Base-by-base conservation (phyloP, 768 basidiomycete genomes). In the Trametes cingulata region DNA sequence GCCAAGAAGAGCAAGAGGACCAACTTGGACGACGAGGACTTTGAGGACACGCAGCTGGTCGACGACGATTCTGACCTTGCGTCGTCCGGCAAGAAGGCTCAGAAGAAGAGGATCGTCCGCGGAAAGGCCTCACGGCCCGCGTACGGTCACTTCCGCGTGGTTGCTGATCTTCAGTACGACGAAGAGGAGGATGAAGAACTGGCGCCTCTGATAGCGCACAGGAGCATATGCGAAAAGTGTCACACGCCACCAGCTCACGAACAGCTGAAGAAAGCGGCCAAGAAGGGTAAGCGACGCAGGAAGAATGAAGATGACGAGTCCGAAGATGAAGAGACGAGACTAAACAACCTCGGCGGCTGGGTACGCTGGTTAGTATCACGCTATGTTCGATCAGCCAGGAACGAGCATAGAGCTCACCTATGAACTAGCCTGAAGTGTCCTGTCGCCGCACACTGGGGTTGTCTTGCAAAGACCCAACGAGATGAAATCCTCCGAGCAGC, bases 381-480 rank as follows among this genome's bases (percentile, higher is more conserved):
- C 33, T 17, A 42, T 29, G 43, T 19, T 54, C 6, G 42, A 43
- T 46, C 43, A 14, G 39, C 39, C 4, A 13, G n/a, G 39, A 40
- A 15, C n/a, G 14, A 6, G 14, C 39, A 40, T 13, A 40, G 5
- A 22, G 47, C 39, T 53, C 17, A 59, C 53, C 14, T 8, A 3
- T 55, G 14, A 24, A 70, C 9, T 71, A 93, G 91, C 69, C 78
- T 91, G 41, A 88, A 85, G 70, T 95, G 92, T 61, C 87, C 90
- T 14, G 84, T 92, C 43, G 78, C 80, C 20, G 83, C 83, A 39
- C 92, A 94, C 69, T 93, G 89, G 90, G 80, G 73, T 37, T 94
- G 91, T 69, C 76, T 94, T 25, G 80, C 86, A 14, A 71, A 69
- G 46, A 77, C 77, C 19, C 87, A 91, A 69, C 83, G 84, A 37